A percentile compares a stretch with the other conserved stretches of the same genome.
Evolutionary conservation across 2,329 filamentous ascomycete species (phyloP).

Genomic region (Aspergillus piperis): DNA sequence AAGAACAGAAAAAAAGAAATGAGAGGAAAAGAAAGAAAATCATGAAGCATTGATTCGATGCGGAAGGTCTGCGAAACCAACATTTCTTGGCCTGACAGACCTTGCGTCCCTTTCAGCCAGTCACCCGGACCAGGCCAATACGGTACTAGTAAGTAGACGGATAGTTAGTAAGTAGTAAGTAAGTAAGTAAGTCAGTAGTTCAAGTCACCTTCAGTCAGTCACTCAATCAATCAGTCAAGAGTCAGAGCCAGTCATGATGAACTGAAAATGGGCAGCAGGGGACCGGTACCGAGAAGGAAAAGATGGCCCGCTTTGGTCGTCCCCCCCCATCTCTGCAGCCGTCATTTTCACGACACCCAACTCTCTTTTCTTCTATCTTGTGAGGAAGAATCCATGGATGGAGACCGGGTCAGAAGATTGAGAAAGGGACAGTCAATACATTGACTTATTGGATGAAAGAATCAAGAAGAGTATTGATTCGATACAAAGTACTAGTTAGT

Average conservation of each 20-base stretch:
- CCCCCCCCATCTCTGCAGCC: not conserved
- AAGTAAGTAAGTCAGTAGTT: not conserved
- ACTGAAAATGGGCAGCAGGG: not conserved
- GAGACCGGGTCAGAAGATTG: too few relatives aligned
- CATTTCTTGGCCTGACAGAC: constrained; percentile 20
- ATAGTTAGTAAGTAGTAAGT: not conserved
- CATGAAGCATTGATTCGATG: constrained; percentile 4
- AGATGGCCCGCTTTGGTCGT: not conserved
- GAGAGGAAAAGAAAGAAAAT: constrained; percentile 3
- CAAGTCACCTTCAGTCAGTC: not conserved
- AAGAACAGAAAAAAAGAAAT: not conserved
- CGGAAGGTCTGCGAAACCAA: constrained; percentile 18
- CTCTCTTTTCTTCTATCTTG: not conserved
- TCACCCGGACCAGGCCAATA: constrained; percentile 16
- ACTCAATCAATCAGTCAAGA: not conserved
- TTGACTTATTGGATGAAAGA: too few relatives aligned
- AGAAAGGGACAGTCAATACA: too few relatives aligned
- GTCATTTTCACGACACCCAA: not conserved
- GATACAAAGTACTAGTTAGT: too few relatives aligned
- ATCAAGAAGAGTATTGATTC: too few relatives aligned
- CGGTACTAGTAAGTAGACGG: not conserved
- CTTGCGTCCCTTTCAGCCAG: constrained; percentile 23
- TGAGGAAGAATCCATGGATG: not conserved
- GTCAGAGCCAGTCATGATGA: not conserved
- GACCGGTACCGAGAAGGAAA: not conserved